Evolutionary conservation across 805 yeast genomes (phyloP).

Genomic region (Diddensiella transvaalensis): DNA sequence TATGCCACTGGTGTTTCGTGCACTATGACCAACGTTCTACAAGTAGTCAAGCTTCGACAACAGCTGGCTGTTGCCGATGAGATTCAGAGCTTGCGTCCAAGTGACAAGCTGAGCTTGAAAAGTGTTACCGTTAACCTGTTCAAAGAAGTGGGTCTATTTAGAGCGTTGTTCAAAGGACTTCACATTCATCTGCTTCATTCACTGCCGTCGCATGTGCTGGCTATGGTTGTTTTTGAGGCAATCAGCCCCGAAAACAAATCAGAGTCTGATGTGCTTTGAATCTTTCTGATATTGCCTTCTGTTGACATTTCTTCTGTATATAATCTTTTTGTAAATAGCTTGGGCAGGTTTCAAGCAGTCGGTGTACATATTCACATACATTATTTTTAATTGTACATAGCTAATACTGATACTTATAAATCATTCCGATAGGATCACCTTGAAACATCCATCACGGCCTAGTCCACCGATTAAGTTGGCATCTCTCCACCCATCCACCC

Average conservation of each 20-base stretch:
- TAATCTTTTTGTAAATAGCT: background rate
- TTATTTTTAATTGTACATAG: too few relatives aligned
- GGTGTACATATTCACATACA: too few relatives aligned
- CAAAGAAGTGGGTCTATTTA: slow-evolving; percentile 34
- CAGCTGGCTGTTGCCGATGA: slow-evolving; percentile 41
- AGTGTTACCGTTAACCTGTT: slow-evolving; percentile 35
- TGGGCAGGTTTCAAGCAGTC: background rate
- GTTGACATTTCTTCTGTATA: background rate
- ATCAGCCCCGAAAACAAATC: slow-evolving; percentile 34
- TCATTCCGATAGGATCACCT: slow-evolving; percentile 5
- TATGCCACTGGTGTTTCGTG: slow-evolving; percentile 36
- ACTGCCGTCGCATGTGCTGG: slow-evolving; percentile 38
- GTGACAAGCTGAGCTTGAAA: slow-evolving; percentile 33
- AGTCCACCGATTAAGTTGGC: slow-evolving; percentile 26
- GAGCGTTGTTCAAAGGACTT: slow-evolving; percentile 37
- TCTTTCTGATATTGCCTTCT: too few relatives aligned
- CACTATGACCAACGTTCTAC: slow-evolving; percentile 37
- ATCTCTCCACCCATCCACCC: slow-evolving; percentile 23
- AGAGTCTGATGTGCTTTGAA: background rate
- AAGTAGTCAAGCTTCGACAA: slow-evolving; percentile 42
- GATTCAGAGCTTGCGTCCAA: slow-evolving; percentile 36
- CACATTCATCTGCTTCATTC: slow-evolving; percentile 36
- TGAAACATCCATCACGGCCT: slow-evolving; percentile 31
- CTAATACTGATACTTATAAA: too few relatives aligned
- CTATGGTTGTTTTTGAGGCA: slow-evolving; percentile 41